These are phyloP conservation scores for Cyberlindnera mycetangii DNA, from an alignment of 805 yeast species.

Conservation along the genomic window DNA sequence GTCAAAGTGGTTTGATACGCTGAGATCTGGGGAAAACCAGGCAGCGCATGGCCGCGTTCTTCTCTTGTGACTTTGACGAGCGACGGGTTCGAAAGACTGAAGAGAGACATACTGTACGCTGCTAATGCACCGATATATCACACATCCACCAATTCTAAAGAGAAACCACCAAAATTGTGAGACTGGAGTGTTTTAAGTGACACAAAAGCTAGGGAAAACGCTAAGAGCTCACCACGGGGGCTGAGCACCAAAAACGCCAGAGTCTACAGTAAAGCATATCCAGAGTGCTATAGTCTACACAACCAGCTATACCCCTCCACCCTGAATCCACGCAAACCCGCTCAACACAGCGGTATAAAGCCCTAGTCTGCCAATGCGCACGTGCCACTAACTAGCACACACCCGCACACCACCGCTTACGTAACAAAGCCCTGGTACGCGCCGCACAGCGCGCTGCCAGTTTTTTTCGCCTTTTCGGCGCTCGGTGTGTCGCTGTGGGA, in stretches of 20 bases:
- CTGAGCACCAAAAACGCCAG: no score
- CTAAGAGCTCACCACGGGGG: no score
- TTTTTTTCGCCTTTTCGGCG: neutral
- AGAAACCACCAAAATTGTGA: neutral
- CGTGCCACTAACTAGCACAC: neutral
- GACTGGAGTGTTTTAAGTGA: neutral
- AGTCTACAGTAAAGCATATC: no score
- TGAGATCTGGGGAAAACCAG: neutral
- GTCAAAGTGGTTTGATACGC: neutral
- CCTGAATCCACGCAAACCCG: no score
- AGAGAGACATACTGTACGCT: neutral
- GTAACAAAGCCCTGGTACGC: neutral
- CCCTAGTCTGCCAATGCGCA: neutral
- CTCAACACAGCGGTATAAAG: neutral
- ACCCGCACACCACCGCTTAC: slow-evolving; percentile 5
- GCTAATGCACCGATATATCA: no score
- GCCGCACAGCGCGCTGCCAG: neutral
- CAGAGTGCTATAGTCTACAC: no score
- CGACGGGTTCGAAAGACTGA: neutral
- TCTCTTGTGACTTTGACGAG: neutral
- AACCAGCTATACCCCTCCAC: no score
- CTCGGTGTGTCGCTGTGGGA: neutral
- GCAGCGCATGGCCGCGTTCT: neutral
- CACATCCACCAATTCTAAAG: no score
- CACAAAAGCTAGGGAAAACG: neutral